Evolutionary conservation across 192 early-diverging fungal genomes (phyloP), one percentile per base, ranked within the genome.

Genomic region (Dimargaris xerosporica): DNA sequence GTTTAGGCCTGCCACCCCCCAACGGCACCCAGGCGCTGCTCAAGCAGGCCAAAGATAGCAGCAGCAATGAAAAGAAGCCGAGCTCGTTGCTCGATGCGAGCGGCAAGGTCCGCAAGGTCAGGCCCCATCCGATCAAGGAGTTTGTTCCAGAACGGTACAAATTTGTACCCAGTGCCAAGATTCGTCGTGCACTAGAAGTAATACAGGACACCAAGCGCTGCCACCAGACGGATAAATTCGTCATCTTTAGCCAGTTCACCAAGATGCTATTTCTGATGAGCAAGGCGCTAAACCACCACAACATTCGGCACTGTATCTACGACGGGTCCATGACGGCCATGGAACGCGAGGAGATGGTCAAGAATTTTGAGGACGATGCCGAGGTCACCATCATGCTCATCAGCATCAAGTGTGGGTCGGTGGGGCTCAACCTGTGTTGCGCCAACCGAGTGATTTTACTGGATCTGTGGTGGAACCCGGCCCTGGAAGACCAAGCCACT

Each of bases 401-500:
- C 10, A 61, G 53, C 30, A 51, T 43, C 19, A 61, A 44, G 19
- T 39, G 58, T 46, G 88, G 85, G 9, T 79, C 78, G 0, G 66
- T 87, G 53, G 91, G 86, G 12, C 69, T 90, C 23, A 93, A 93
- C 62, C 62, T 88, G 21, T 76, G 72, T 12, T 69, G 64, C 3
- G 84, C 84, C 0, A 87, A 80, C 72, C 75, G 78, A 21, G 83
- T 92, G 6, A 83, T 93, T 34, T 62, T 93, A 31, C 75, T 89
- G 68, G 85, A 89, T 61, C 69, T 87, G 45, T 93, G 90, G 90
- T 85, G 84, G 85, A 95, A 94, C 64, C 94, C 93, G 3, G 89
- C 94, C 62, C 90, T 89, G 68, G 91, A 97, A 66, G 62, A 86
- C 43, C 91, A 93, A 71, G 91, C 91, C 12, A 90, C 93, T 77